Base-by-base conservation (phyloP, 306 rosid species). In the Crataegus laevigata region DNA sequence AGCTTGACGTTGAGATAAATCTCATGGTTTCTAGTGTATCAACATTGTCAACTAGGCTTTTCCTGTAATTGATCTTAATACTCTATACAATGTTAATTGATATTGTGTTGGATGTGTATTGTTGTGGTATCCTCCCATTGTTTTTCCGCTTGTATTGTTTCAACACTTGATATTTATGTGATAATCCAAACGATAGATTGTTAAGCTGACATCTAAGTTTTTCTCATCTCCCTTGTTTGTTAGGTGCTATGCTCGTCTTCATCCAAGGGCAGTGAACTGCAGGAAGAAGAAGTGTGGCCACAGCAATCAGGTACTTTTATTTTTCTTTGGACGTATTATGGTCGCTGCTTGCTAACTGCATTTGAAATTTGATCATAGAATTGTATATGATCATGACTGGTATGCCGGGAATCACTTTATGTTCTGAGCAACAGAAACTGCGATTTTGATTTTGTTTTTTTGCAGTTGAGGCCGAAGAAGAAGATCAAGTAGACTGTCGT, bases 381-480 rank as follows among this genome's bases (percentile, higher is more conserved):
- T 9, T 69, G 18, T 11, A 1, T 11, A 29, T 24, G 17, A 42
- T 11, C 2, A 3, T 64, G 34, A 30, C 19, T 63, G 15, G 4
- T 58, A 14, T 45, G 28, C 22, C 15, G 3, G 1, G 5, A 15
- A 25, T 72, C 10, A 2, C 25, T 8, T 8, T 4, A 17, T 21
- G 30, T 73, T 9, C 11, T 1, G 3, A 2, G 15, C 6, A 8
- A 8, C 64, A 75, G 21, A 72, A 42, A 54, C 22, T 15, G 0
- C 19, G 3, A 59, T 36, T 47, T 51, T 55, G 9, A 1, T 34
- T 17, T 24, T 65, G 7, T 34, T 17, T 24, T 65, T 47, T 66
- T 84, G 88, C 90, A 89, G 89, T 74, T 89, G 96, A 89, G 94
- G 92, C 96, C 94, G 3, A 91, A 89, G 92, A 91, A 91, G 89